Evolutionary conservation across 108 stramenopile species (phyloP).

Genomic region (Stephanodiscus minutulus): DNA sequence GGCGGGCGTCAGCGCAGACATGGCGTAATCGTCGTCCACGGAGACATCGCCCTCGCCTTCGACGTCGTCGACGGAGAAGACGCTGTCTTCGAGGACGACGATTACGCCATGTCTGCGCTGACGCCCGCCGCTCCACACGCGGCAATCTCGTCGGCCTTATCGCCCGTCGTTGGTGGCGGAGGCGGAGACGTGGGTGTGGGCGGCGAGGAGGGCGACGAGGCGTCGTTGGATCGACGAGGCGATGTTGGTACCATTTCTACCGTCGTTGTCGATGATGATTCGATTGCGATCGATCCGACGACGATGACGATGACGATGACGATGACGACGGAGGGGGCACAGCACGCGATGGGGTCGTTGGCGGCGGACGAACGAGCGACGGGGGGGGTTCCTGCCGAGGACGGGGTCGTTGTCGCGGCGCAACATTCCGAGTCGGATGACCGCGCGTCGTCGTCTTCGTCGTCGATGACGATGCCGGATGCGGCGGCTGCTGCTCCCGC

Average conservation of each 20-base stretch:
- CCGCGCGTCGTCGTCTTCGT: not conserved
- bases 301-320: not conserved
- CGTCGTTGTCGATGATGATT: too few relatives aligned
- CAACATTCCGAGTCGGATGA: not conserved
- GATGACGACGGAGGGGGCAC: not conserved
- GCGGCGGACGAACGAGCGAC: too few relatives aligned
- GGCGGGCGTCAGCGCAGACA: too few relatives aligned
- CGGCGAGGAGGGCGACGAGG: slow-evolving; percentile 5
- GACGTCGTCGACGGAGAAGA: too few relatives aligned
- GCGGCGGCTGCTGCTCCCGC: not conserved
- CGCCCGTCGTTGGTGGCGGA: too few relatives aligned
- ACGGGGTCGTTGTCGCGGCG: not conserved
- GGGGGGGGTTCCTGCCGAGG: not conserved
- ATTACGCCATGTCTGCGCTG: slow-evolving; percentile 29
- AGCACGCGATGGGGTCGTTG: not conserved
- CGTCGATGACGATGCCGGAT: not conserved
- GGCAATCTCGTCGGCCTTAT: too few relatives aligned
- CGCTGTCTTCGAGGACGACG: slow-evolving; percentile 16
- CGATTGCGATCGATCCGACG: not conserved
- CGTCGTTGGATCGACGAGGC: too few relatives aligned
- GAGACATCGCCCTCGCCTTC: not conserved
- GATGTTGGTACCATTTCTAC: too few relatives aligned
- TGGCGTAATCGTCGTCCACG: too few relatives aligned
- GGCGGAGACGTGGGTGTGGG: too few relatives aligned
- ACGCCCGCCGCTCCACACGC: not conserved